phyloP scores from a whole-genome alignment of 495 filamentous ascomycete genomes.

The Chaetomium tenue region DNA sequence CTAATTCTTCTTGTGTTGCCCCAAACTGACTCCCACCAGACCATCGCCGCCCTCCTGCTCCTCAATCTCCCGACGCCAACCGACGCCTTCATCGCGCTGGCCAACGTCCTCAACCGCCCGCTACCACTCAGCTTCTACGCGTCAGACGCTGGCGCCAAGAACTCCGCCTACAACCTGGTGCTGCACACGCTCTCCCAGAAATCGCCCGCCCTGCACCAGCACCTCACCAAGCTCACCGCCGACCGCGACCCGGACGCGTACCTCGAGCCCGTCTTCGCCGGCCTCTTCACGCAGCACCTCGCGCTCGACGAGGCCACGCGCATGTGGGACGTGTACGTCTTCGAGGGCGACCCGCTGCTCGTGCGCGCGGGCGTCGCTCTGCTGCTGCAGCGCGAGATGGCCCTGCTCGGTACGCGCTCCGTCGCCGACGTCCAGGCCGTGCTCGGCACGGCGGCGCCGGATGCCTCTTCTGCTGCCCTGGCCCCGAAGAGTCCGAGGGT shows the following conservation, averaged over 20 bases:
- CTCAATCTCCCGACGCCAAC: conserved; percentile 72
- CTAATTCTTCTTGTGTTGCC: background rate
- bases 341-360: conserved; percentile 83
- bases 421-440: conserved; percentile 36
- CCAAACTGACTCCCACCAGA: conserved; percentile 41
- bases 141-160: conserved; percentile 67
- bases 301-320: conserved; percentile 71
- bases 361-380: conserved; percentile 76
- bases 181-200: conserved; percentile 71
- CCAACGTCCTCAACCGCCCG: conserved; percentile 85
- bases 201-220: conserved; percentile 64
- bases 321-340: conserved; percentile 92
- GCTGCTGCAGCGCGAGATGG: conserved; percentile 50
- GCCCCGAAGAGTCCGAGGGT: conserved; percentile 23
- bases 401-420: conserved; percentile 39
- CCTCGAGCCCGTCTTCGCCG: conserved; percentile 51
- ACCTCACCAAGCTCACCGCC: conserved; percentile 53
- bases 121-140: conserved; percentile 85
- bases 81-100: conserved; percentile 76
- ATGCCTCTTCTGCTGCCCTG: background rate
- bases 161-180: conserved; percentile 68
- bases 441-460: conserved; percentile 23
- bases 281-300: conserved; percentile 54
- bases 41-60: conserved; percentile 81
- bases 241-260: conserved; percentile 50